Base-by-base conservation (phyloP, 306 rosid species). In the Prunus campanulata region DNA sequence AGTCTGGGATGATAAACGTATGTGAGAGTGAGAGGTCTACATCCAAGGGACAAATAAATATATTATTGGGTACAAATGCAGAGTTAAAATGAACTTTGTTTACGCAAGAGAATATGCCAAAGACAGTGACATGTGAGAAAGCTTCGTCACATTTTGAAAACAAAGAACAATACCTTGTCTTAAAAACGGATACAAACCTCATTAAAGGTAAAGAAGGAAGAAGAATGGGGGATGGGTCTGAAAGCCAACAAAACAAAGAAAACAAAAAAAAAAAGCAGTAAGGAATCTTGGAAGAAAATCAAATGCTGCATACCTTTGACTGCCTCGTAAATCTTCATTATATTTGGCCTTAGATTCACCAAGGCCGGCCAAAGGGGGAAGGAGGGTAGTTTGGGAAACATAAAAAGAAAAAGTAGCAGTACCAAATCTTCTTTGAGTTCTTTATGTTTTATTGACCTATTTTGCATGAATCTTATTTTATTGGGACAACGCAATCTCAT, bases 251-350 rank as follows among this genome's bases (percentile, higher is more conserved):
- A 39, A 6, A 39, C 44, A 39, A 39, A 49, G 16, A 11, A 13
- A 13, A 13, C 54, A 49, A 49, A 25, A 60, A 82, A 78, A 74
- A 78, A 74, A 85, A 83, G 84, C 81, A 75, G 82, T 22, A 48
- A 54, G 51, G 66, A 70, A 81, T 72, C 57, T 25, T 57, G 35
- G 29, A 50, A 72, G 74, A 77, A 35, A 74, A 83, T 67, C 48
- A 83, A 64, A 74, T 72, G 74, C 52, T 66, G 72, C 35, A 65
- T 54, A 9, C 68, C 91, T 88, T 90, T 90, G 96, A 89, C 91
- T 85, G 91, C 96, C 93, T 88, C 93, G 91, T 91, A 88, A 89
- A 91, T 85, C 84, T 77, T 71, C 47, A 64, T 68, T 46, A 11
- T 52, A 71, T 85, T 77, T 77, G 54, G 86, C 27, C 74, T 73